phyloP scores from a whole-genome alignment of 805 yeast genomes.

The Hermanozyma aechmeae region DNA sequence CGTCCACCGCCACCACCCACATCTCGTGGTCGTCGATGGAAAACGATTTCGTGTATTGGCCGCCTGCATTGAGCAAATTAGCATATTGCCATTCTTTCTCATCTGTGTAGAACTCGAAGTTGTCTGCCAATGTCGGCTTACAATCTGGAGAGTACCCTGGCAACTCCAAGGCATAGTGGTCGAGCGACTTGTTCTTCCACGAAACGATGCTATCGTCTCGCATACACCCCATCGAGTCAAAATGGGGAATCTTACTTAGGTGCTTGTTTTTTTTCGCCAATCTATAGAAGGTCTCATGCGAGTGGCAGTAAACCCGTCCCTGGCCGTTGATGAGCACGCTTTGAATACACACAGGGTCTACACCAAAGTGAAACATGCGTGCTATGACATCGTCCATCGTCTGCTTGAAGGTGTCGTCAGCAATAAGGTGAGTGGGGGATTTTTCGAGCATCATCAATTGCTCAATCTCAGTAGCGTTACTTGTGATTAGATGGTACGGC shows the following conservation, averaged over 20 bases:
- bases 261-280: slow-evolving; percentile 8
- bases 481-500: slow-evolving; percentile 21
- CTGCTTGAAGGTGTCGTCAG: slow-evolving; percentile 32
- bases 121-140: slow-evolving; percentile 9
- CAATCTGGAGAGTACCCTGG: slow-evolving; percentile 19
- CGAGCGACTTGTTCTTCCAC: slow-evolving; percentile 7
- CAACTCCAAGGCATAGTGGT: slow-evolving; percentile 10
- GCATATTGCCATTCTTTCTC: slow-evolving; percentile 15
- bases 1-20: slow-evolving; percentile 22
- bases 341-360: slow-evolving; percentile 25
- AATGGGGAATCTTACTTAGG: slow-evolving; percentile 4
- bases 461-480: slow-evolving; percentile 16
- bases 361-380: slow-evolving; percentile 20
- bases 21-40: slow-evolving; percentile 23
- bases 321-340: slow-evolving; percentile 21
- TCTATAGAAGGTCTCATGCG: slow-evolving; percentile 4
- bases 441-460: slow-evolving; percentile 16
- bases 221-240: slow-evolving; percentile 15
- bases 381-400: slow-evolving; percentile 24
- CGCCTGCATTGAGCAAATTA: slow-evolving; percentile 23
- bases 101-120: slow-evolving; percentile 13
- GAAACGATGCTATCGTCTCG: slow-evolving; percentile 7
- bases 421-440: slow-evolving; percentile 16
- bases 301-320: slow-evolving; percentile 17
- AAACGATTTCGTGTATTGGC: slow-evolving; percentile 22